Evolutionary conservation across 768 basidiomycete species (phyloP), one percentile per base, ranked within the genome.

Genomic region (Lyophyllum shimeji): DNA sequence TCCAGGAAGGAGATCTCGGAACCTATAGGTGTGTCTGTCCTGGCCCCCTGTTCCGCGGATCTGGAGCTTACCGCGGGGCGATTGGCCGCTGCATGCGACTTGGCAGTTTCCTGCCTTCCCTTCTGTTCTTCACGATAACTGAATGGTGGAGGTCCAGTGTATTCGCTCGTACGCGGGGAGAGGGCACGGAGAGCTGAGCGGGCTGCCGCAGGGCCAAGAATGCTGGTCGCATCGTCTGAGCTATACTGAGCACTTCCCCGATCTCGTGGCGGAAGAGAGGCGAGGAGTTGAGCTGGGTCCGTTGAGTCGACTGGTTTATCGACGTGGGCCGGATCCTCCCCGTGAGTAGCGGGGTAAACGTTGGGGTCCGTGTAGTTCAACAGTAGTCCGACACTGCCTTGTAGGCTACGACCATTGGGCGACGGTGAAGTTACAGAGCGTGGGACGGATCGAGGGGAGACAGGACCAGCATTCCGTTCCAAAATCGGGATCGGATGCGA

Each of bases 401-500:
- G 56, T 18, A 40, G 52, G 40, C 42, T 51, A 45, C 62, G 58
- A 52, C 54, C 34, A 50, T 55, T 44, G 52, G 64, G 31, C 17
- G 55, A 29, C 31, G 56, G 57, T 39, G 56, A 61, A 13, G 68
- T 67, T 23, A 66, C 62, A 6, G 67, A 68, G 18, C 63, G 68
- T 18, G 72, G 68, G 13, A 65, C 62, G 46, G 68, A 68, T 4
- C 63, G 71, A 20, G 65, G 53, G 1, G 60, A 51, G 9, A 46
- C 56, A 17, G 58, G 52, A 33, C 59, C 53, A 11, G 65, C 54
- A 18, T 64, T 56, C 12, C 57, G 40, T 33, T 65, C 61, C 6
- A 69, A 66, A 13, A 68, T 59, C 11, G 69, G 69, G 4, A 62
- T 65, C 21, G 67, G 62, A 55, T 74, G 71, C 7, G 69, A 71